Conservation (phyloP, 140 eudicot species). For the Flaveria floridana region DNA sequence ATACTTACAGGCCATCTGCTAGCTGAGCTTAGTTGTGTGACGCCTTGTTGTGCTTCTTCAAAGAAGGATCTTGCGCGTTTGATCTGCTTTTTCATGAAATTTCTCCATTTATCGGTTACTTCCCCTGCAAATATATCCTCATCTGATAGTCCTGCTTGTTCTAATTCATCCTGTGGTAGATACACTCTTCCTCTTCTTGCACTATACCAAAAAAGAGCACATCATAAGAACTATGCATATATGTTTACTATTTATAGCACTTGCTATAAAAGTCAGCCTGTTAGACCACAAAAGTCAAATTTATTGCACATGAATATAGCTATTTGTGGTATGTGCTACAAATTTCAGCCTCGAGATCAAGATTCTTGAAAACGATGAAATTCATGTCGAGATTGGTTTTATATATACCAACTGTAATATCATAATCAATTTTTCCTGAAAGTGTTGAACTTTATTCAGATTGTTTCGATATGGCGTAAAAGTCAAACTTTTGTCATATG, state of each 20-base stretch:
- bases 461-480: not conserved
- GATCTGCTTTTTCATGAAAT: constrained; percentile 91
- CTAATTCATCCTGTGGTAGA: constrained; percentile 93
- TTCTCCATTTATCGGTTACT: constrained; percentile 94
- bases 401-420: not conserved
- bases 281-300: constrained; percentile 18
- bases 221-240: constrained; percentile 16
- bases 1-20: constrained; percentile 98
- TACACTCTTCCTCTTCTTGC: constrained; percentile 94
- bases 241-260: constrained; percentile 1
- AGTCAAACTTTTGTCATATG: not conserved
- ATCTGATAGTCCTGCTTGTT: constrained; percentile 87
- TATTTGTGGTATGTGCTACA: not conserved
- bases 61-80: constrained; percentile 87
- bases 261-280: constrained; percentile 11
- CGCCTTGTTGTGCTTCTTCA: constrained; percentile 90
- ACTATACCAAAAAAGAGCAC: constrained; percentile 44
- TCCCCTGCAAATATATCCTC: constrained; percentile 91
- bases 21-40: constrained; percentile 82
- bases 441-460: constrained; percentile 11
- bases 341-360: constrained; percentile 19
- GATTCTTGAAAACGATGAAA: constrained; percentile 21
- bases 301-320: not conserved
- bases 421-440: constrained; percentile 25
- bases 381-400: not conserved